phyloP scores from a whole-genome alignment of 352 stramenopile species.

The Pythium apleroticum region DNA sequence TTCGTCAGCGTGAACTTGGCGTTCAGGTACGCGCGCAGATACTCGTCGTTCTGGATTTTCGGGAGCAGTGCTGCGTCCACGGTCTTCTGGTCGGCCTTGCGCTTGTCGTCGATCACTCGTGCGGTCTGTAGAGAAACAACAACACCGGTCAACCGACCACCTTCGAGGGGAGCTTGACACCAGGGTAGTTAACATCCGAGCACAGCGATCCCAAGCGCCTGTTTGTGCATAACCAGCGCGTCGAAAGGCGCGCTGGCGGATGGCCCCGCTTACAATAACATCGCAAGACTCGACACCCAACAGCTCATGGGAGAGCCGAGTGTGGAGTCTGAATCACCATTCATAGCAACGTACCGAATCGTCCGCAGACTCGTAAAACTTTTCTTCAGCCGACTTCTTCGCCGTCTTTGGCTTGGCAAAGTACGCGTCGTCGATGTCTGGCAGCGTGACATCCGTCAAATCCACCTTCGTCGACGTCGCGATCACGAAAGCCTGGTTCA shows the following conservation, averaged over 20 bases:
- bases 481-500: slow-evolving; percentile 98
- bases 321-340: background rate
- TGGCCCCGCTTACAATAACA: background rate
- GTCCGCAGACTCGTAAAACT: slow-evolving; percentile 82
- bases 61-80: slow-evolving; percentile 88
- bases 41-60: slow-evolving; percentile 62
- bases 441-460: slow-evolving; percentile 88
- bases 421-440: slow-evolving; percentile 92
- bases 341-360: slow-evolving; percentile 25
- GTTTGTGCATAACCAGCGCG: slow-evolving; percentile 8
- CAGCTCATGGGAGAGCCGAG: background rate
- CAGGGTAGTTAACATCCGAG: slow-evolving; percentile 5
- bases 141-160: slow-evolving; percentile 24
- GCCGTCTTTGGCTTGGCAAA: slow-evolving; percentile 87
- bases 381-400: slow-evolving; percentile 82
- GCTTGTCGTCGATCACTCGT: slow-evolving; percentile 89
- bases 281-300: background rate
- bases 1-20: slow-evolving; percentile 94
- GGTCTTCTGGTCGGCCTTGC: slow-evolving; percentile 95
- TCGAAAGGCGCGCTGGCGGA: background rate
- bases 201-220: slow-evolving; percentile 72
- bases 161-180: slow-evolving; percentile 16
- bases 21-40: slow-evolving; percentile 95
- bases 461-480: slow-evolving; percentile 97
- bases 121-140: slow-evolving; percentile 27